Base-by-base conservation (phyloP, 805 yeast genomes). In the Sugiyamaella valdiviana region DNA sequence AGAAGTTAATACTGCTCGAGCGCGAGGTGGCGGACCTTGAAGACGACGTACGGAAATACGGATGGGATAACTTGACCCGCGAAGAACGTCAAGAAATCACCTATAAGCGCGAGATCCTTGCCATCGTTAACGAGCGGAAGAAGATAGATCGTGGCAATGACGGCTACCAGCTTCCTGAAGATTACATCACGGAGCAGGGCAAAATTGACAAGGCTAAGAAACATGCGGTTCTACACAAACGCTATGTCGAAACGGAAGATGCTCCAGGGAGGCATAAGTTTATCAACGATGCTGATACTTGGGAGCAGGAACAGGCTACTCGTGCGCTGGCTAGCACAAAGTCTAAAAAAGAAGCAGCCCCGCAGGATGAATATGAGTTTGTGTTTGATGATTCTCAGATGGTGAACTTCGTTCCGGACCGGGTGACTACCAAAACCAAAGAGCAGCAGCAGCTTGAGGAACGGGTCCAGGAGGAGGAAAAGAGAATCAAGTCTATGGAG, bases 341-440 rank as follows among this genome's bases (percentile, higher is more conserved):
- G 36, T 67, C 67, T 19, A 78, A 75, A 56, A 72, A 71, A 43
- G 70, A 76, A 17, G 58, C 63, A 14, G 59, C 73, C 0, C 71
- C 75, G 0, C 67, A 63, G 22, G 70, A 72, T 6, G 63, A 78
- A 38, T 86, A 83, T 58, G 95, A 85, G 10, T 87, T 73, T 66
- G 91, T 87, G 0, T 84, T 84, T 64, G 93, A 86, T 61, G 75
- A 76, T 39, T 69, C 78, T 0, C 86, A 83, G 48, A 70, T 72
- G 50, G 75, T 82, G 16, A 77, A 78, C n/a, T 82, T 77, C 53
- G 70, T 74, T 0, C 66, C 70, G 15, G 80, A 76, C 21, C 60
- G 64, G 2, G 51, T 43, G n/a, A 21, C 43, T 15, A 20, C 29
- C 12, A 54, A 55, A 45, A 54, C 59, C 22, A 51, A 55, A 44